Percentiles rank a stretch among this genome's conserved stretches.
Conservation (phyloP, 345 rosid genomes). For the Rubroshorea leprosula region DNA sequence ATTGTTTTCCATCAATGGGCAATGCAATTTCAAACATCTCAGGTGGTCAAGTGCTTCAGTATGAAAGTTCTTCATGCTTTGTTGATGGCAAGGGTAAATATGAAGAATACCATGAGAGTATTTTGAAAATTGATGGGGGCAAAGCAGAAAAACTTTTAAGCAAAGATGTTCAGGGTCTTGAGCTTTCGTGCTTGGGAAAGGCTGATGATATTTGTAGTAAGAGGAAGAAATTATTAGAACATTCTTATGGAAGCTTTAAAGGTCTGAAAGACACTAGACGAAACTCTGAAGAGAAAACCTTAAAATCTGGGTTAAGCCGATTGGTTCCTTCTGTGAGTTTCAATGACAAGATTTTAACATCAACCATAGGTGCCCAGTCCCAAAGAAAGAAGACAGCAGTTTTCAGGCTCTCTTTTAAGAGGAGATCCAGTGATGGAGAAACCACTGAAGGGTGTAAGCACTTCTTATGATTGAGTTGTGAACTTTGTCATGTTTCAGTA, state of each 20-base stretch:
- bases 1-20: conserved; percentile 38
- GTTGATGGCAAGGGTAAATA: conserved; percentile 47
- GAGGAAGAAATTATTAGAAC: conserved; percentile 20
- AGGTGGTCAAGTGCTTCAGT: conserved; percentile 60
- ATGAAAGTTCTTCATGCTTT: conserved; percentile 55
- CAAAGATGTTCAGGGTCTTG: conserved; percentile 17
- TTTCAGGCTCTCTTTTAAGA: conserved; percentile 52
- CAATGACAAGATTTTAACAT: conserved; percentile 27
- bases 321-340: conserved; percentile 29
- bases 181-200: conserved; percentile 13
- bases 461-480: background rate
- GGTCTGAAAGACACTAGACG: conserved; percentile 14
- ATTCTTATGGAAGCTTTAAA: conserved; percentile 23
- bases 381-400: conserved; percentile 38
- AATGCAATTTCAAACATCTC: conserved; percentile 36
- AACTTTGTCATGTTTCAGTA: background rate
- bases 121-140: conserved; percentile 35
- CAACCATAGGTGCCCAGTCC: conserved; percentile 19
- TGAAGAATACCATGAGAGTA: conserved; percentile 64
- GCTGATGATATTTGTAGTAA: conserved; percentile 14
- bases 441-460: conserved; percentile 18
- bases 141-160: conserved; percentile 8
- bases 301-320: conserved; percentile 17
- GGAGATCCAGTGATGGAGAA: conserved; percentile 54
- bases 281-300: conserved; percentile 19